These are phyloP conservation scores for Globisporangium okanoganense DNA, from an alignment of 352 stramenopile species.

Conservation along the genomic window DNA sequence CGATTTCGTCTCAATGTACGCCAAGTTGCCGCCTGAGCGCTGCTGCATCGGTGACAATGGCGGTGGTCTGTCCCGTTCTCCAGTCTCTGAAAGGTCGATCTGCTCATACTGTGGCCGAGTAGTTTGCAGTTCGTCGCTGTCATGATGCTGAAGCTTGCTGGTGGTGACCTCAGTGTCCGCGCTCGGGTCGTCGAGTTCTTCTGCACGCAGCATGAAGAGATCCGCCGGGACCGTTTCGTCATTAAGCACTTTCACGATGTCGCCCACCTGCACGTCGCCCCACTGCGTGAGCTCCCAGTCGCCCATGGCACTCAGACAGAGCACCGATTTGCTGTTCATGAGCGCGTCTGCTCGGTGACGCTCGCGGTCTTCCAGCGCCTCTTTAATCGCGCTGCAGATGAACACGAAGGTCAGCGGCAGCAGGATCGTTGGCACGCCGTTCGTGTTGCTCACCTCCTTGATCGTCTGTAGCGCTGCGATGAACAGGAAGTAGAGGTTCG, in stretches of 20 bases:
- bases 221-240: constrained; percentile 66
- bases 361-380: constrained; percentile 78
- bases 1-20: constrained; percentile 86
- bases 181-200: constrained; percentile 47
- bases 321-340: constrained; percentile 60
- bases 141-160: background rate
- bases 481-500: constrained; percentile 86
- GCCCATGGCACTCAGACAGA: constrained; percentile 41
- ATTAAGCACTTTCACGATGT: constrained; percentile 75
- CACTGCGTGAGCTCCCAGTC: constrained; percentile 51
- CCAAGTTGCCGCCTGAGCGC: constrained; percentile 33
- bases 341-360: constrained; percentile 69
- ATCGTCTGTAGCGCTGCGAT: constrained; percentile 83
- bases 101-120: constrained; percentile 13
- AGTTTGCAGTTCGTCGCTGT: background rate
- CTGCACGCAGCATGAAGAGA: constrained; percentile 59
- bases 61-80: background rate
- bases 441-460: constrained; percentile 82
- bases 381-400: constrained; percentile 78
- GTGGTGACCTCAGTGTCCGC: constrained; percentile 20
- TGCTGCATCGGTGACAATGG: constrained; percentile 6
- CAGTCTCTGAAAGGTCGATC: constrained; percentile 7
- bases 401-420: constrained; percentile 75
- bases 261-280: constrained; percentile 71
- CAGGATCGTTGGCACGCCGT: constrained; percentile 74